A percentile compares a stretch with the other conserved stretches of the same genome.
Evolutionary conservation across 2,329 filamentous ascomycete species (phyloP).

Genomic region (Mycosphaerella arachidis): DNA sequence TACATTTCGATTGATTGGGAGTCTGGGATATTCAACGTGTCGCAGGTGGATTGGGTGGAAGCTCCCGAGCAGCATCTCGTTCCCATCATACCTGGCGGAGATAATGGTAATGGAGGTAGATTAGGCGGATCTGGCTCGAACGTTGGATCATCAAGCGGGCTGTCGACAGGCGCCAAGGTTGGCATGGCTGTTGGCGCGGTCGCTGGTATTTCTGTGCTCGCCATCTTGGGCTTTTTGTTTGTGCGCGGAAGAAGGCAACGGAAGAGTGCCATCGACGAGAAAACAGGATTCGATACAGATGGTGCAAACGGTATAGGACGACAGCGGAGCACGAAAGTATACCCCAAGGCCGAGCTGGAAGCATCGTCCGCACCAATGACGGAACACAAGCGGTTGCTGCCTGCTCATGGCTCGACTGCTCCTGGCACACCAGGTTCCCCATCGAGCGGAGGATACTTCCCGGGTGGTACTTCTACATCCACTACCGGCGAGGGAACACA

Average conservation of each 20-base stretch:
- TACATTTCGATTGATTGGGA: constrained; percentile 49
- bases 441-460: constrained; percentile 16
- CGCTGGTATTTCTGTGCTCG: constrained; percentile 30
- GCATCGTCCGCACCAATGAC: constrained; percentile 20
- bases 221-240: constrained; percentile 33
- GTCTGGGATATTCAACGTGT: constrained; percentile 44
- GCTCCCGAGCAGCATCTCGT: constrained; percentile 25
- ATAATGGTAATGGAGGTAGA: constrained; percentile 2
- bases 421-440: constrained; percentile 10
- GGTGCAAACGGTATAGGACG: neutral
- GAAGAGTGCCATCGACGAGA: constrained; percentile 7
- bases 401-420: constrained; percentile 13
- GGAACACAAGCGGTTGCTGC: constrained; percentile 20
- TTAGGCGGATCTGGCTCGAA: neutral
- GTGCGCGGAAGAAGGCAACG: constrained; percentile 18
- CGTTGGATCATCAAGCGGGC: constrained; percentile 7
- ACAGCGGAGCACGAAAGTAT: constrained; percentile 26
- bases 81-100: constrained; percentile 20
- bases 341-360: constrained; percentile 45
- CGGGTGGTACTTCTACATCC: constrained; percentile 13
- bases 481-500: constrained; percentile 27
- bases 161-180: constrained; percentile 39
- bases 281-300: constrained; percentile 5
- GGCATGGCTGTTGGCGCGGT: constrained; percentile 43
- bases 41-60: constrained; percentile 33